A percentile compares a stretch with the other conserved stretches of the same genome.
Evolutionary conservation across 2,329 filamentous ascomycete species (phyloP).

Genomic region (Coccinonectria pachysandricola): DNA sequence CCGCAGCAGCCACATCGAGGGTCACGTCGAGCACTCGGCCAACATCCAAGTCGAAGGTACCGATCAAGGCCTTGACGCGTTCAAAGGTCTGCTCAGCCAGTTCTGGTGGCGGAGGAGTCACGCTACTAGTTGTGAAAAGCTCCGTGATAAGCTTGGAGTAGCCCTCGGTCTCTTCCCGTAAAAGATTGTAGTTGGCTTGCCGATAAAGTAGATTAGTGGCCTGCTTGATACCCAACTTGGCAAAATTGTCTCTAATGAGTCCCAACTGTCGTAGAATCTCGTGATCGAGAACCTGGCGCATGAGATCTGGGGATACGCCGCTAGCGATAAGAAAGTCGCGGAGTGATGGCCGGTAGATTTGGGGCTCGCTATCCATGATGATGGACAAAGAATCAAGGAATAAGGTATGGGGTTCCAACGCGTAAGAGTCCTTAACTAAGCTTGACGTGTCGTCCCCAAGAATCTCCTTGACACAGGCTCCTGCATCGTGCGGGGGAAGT

Average conservation of each 20-base stretch:
- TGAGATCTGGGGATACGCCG: conserved; percentile 57
- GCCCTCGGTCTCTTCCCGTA: conserved; percentile 92
- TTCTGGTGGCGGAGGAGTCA: conserved; percentile 61
- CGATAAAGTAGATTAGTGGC: conserved; percentile 90
- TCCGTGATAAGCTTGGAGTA: conserved; percentile 95
- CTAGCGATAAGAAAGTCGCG: conserved; percentile 62
- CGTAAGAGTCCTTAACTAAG: conserved; percentile 37
- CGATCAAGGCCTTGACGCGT: conserved; percentile 85
- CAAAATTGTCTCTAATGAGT: conserved; percentile 77
- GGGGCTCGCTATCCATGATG: conserved; percentile 60
- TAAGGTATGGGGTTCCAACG: conserved; percentile 54
- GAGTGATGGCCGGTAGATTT: conserved; percentile 39
- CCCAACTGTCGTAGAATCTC: conserved; percentile 64
- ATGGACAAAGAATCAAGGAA: conserved; percentile 80
- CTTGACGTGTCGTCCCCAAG: conserved; percentile 46
- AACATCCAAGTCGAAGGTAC: conserved; percentile 93
- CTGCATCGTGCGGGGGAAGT: conserved; percentile 58
- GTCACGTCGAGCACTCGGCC: conserved; percentile 90
- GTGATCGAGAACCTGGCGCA: conserved; percentile 78
- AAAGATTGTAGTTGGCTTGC: conserved; percentile 91
- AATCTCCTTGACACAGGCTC: conserved; percentile 63
- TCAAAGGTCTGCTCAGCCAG: conserved; percentile 81
- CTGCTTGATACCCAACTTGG: conserved; percentile 73
- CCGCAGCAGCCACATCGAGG: conserved; percentile 86
- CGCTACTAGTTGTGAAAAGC: conserved; percentile 78